Base-by-base conservation (phyloP, 495 filamentous ascomycete species). In the Penicillium goetzii region DNA sequence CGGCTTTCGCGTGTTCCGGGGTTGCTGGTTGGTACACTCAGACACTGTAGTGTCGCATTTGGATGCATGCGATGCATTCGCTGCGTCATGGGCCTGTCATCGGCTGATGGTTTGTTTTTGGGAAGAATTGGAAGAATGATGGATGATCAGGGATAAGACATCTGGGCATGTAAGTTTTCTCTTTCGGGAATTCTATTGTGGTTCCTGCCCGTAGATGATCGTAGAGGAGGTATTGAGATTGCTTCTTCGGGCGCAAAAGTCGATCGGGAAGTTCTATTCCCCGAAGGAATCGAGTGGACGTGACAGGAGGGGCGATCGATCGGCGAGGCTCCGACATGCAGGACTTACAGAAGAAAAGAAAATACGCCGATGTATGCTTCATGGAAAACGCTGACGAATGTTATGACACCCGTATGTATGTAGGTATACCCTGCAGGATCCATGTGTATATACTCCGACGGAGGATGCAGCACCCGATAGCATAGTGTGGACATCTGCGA, bases 301-400 rank as follows among this genome's bases (percentile, higher is more conserved):
- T 43, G 41, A 43, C 41, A 43, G 41, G 40, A 43, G 40, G 36
- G 41, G n/a, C 41, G 41, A 47, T 47, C 21, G 19, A 25, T 47
- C 43, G 43, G 43, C 8, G 21, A 47, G 43, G 19, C 9, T 47
- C 43, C 43, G 19, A 25, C 21, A 21, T 9, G 10, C 2, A 30
- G 28, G 3, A 30, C 28, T 3, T 30, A 32, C 30, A 32, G 30
- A 7, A 7, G 12, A 36, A 36, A 43, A 43, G n/a, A 43, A 43
- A 43, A 43, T 43, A 19, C 38, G 30, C 38, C 38, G 41, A 9
- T 14, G 15, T 32, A 38, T 2, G 12, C 11, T 38, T 15, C 36
- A n/a, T n/a, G n/a, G n/a, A n/a, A n/a, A n/a, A 2, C 30, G 11
- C 1, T 38, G 7, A 38, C 12, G 11, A 4, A 15, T 15, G 12